Evolutionary conservation across 2,329 filamentous ascomycete genomes (phyloP).

Genomic region (Trichoderma sp.): DNA sequence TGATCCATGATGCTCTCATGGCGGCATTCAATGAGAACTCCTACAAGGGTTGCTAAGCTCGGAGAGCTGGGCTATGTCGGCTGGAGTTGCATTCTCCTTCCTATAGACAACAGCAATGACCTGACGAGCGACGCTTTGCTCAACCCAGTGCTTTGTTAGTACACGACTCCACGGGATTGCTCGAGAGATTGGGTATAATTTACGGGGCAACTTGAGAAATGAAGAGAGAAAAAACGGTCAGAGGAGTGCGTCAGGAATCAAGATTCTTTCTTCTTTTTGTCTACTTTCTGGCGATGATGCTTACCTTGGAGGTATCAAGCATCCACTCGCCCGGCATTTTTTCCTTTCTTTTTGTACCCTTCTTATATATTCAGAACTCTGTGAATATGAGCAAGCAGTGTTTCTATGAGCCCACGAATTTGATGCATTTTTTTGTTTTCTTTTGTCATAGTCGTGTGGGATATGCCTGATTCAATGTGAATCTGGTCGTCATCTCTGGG

Average conservation of each 20-base stretch:
- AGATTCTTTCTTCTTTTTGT: slow-evolving; percentile 3
- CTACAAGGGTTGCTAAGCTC: not conserved
- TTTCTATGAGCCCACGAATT: not conserved
- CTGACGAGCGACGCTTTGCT: slow-evolving; percentile 13
- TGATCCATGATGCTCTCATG: not conserved
- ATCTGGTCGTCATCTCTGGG: not conserved
- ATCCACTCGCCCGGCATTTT: not conserved
- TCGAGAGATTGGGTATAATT: slow-evolving; percentile 21
- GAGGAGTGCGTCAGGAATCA: slow-evolving; percentile 17
- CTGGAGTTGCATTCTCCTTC: slow-evolving; percentile 20
- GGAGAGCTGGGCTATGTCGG: not conserved
- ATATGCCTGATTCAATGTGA: not conserved
- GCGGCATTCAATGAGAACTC: slow-evolving; percentile 14
- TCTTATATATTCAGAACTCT: not conserved
- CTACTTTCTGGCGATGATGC: not conserved
- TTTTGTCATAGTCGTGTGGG: too few species aligned
- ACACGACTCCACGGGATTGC: not conserved
- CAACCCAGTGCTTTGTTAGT: slow-evolving; percentile 12
- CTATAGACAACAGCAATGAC: slow-evolving; percentile 23
- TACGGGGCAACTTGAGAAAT: not conserved
- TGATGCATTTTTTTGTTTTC: not conserved
- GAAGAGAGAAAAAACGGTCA: slow-evolving; percentile 8
- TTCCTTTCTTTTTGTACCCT: not conserved
- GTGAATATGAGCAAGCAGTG: not conserved
- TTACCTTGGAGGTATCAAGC: too few species aligned